Conservation (phyloP, 1,284 basidiomycete genomes). For the Ceratobasidium theobromae region DNA sequence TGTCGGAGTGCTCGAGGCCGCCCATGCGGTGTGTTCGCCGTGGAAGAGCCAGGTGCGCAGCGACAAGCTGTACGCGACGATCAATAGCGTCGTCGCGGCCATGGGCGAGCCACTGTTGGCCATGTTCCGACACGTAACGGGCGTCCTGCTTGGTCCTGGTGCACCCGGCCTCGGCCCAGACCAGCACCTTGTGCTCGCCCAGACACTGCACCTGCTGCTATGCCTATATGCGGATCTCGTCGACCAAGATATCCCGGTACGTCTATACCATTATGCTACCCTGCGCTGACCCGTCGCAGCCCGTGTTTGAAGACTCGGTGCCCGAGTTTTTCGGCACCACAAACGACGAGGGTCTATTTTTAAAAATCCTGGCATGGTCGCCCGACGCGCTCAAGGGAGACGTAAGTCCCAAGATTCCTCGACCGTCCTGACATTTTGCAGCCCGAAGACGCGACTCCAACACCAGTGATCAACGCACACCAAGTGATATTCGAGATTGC, state of each 20-base stretch:
- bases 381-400: constrained; percentile 67
- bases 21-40: constrained; percentile 91
- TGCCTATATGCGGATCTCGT: constrained; percentile 94
- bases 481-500: constrained; percentile 89
- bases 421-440: constrained; percentile 43
- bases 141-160: background rate
- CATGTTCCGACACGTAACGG: constrained; percentile 58
- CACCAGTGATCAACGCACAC: constrained; percentile 83
- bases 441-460: constrained; percentile 83
- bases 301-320: constrained; percentile 89
- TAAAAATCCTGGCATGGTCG: constrained; percentile 79
- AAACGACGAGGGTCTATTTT: constrained; percentile 61
- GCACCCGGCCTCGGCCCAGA: background rate
- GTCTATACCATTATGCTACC: background rate
- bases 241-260: constrained; percentile 83
- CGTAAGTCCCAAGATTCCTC: constrained; percentile 48
- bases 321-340: constrained; percentile 70
- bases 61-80: constrained; percentile 84
- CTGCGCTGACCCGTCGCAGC: constrained; percentile 41
- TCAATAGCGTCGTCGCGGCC: constrained; percentile 86
- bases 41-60: constrained; percentile 93
- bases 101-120: constrained; percentile 85
- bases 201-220: constrained; percentile 74
- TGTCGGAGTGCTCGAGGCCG: constrained; percentile 87
- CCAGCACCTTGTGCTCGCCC: constrained; percentile 54